phyloP scores from a whole-genome alignment of 202 grass and related monocot genomes.

The Miscanthus sacchariflorus region DNA sequence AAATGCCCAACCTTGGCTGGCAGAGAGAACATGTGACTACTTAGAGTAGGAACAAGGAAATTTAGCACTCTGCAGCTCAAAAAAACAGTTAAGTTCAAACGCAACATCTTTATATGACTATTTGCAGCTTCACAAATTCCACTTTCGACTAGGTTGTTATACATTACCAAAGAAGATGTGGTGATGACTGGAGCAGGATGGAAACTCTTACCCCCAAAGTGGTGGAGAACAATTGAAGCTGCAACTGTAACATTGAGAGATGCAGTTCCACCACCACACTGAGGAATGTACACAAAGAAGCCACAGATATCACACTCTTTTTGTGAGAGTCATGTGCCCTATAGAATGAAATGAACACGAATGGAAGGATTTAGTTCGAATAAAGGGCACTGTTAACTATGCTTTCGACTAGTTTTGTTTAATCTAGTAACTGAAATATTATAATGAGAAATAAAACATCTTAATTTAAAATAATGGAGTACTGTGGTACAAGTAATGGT shows the following conservation, averaged over 20 bases:
- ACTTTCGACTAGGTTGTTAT: not conserved
- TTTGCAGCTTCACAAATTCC: too few relatives aligned
- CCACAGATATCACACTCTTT: slow-evolving; percentile 83
- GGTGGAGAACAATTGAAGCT: slow-evolving; percentile 90
- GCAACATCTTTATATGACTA: too few relatives aligned
- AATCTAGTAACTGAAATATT: not conserved
- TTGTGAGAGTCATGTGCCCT: slow-evolving; percentile 81
- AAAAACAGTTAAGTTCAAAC: too few relatives aligned
- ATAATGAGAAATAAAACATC: not conserved
- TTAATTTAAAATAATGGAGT: not conserved
- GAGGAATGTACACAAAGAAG: slow-evolving; percentile 92
- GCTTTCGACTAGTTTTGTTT: too few relatives aligned
- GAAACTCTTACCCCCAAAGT: slow-evolving; percentile 64
- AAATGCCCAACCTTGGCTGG: not conserved
- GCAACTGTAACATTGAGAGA: slow-evolving; percentile 96
- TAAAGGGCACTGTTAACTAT: not conserved
- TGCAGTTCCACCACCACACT: slow-evolving; percentile 85
- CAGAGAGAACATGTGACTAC: too few relatives aligned
- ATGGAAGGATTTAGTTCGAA: not conserved
- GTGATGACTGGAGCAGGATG: not conserved
- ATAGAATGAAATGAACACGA: slow-evolving; percentile 11
- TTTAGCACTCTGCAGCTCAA: too few relatives aligned
- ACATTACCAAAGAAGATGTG: not conserved
- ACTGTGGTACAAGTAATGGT: not conserved
- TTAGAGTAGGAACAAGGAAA: too few relatives aligned